Evolutionary conservation across 164 flowering plant species (phyloP).

Genomic region (Magnolia sinica): DNA sequence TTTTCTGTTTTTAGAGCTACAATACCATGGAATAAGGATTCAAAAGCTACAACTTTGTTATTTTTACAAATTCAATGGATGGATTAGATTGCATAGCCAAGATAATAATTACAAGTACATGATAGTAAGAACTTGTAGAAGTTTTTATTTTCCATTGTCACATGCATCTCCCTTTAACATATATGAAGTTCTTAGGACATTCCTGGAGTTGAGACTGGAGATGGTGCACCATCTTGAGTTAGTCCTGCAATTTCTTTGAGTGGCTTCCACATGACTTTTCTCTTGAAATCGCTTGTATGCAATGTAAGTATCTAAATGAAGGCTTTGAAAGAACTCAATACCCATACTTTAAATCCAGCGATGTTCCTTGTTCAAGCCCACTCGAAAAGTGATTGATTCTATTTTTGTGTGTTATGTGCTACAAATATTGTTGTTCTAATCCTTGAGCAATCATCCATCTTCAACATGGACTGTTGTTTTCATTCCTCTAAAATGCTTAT

Average conservation of each 20-base stretch:
- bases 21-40: no score
- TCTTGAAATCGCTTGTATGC: slow-evolving; percentile 2
- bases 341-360: no score
- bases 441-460: no score
- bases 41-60: background rate
- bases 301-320: background rate
- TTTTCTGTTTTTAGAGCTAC: background rate
- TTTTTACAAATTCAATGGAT: background rate
- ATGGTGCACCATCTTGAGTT: background rate
- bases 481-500: no score
- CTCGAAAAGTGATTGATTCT: no score
- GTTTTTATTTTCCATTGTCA: background rate
- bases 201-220: background rate
- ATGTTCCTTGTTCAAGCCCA: no score
- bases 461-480: no score
- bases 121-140: background rate
- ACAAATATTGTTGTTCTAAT: no score
- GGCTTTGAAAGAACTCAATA: no score
- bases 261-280: slow-evolving; percentile 21
- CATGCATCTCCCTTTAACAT: background rate
- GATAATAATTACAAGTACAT: background rate
- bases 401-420: no score
- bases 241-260: slow-evolving; percentile 20
- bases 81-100: background rate
- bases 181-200: background rate